Evolutionary conservation across 306 rosid species (phyloP), one percentile per base, ranked within the genome.

Genomic region (Benincasa hispida): DNA sequence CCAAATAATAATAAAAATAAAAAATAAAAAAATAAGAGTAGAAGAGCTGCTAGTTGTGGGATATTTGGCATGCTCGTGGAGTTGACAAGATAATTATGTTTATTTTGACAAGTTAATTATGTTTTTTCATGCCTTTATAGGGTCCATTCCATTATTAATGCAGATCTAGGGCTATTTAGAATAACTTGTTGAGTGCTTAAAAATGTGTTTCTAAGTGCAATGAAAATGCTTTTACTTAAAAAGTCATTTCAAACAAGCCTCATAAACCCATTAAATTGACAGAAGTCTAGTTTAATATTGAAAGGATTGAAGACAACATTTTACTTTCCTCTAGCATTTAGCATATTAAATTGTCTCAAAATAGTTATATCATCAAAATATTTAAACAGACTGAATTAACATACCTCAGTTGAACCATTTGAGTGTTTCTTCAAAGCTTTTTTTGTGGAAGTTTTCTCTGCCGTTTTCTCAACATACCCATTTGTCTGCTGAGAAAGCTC

Each of bases 321-420:
- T 6, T 5, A 5, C 0, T 3, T 0, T 47, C 57, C 24, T 41
- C 10, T 41, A n/a, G 54, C 32, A 42, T 70, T 24, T 5, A 12
- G 53, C 6, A 39, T 13, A 68, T 24, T 21, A 41, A 18, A 70
- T 25, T 69, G 32, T 42, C 32, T 42, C 18, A 21, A 35, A 10
- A 66, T 3, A 10, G 48, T 37, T 37, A 10, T 18, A 67, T 22
- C 24, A 25, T 24, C 35, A 45, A 35, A 32, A 13, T 1, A 53
- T 37, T 53, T 8, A 24, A 5, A 27, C 4, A 25, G 53, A 13
- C 22, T 34, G 48, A 21, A 32, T 57, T 24, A 47, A 72, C 34
- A 72, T 86, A 93, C 97, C 98, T 91, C 98, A 50, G 74, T 80
- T 53, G 93, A 87, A 80, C 84, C 93, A 75, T 84, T 83, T 51